Evolutionary conservation across 495 filamentous ascomycete species (phyloP), one percentile per base, ranked within the genome.

Genomic region (Aspergillus affinis): DNA sequence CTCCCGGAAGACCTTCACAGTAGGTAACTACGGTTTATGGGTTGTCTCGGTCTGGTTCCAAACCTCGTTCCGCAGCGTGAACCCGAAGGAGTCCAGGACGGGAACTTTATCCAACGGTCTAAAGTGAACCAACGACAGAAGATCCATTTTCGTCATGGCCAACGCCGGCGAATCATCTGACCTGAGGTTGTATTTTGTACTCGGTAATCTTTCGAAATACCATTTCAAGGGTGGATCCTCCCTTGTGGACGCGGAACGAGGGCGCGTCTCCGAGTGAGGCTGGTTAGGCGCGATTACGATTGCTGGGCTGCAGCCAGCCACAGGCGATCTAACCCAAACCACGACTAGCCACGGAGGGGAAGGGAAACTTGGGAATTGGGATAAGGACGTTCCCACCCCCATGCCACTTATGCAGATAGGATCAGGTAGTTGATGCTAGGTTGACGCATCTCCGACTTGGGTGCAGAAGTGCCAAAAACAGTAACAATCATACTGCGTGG

Each of bases 181-280:
- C 55, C 55, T 48, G 27, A 41, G 30, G 6, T 47, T 48, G 21
- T 45, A 21, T 18, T 26, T 2, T 26, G 23, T 26, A 2, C 23
- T 26, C 23, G 44, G 51, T 54, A 54, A 36, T 54, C 30, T 44
- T 36, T 20, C 29, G 29, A 32, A 26, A 26, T 26, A 2, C 6
- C 30, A 32, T 32, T 32, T 12, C 30, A 32, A 7, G 36, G 36
- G 36, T 41, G 18, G 19, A 49, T 18, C 36, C 19, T 59, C 41
- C 48, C 17, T 21, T 27, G 54, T 58, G 48, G 29, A 60, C 55
- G 55, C 67, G 67, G 67, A 69, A 66, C 32, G 45, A 65, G 58
- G 50, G 67, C 56, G 60, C 62, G 62, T 66, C 67, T 67, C 67
- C 67, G 67, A 66, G 58, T 64, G 64, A 69, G 63, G 66, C 66